Percentiles rank a stretch among this genome's conserved stretches.
These are phyloP conservation scores for Ascochyta viciae-villosae DNA, from an alignment of 2,329 filamentous ascomycete species.

Conservation along the genomic window DNA sequence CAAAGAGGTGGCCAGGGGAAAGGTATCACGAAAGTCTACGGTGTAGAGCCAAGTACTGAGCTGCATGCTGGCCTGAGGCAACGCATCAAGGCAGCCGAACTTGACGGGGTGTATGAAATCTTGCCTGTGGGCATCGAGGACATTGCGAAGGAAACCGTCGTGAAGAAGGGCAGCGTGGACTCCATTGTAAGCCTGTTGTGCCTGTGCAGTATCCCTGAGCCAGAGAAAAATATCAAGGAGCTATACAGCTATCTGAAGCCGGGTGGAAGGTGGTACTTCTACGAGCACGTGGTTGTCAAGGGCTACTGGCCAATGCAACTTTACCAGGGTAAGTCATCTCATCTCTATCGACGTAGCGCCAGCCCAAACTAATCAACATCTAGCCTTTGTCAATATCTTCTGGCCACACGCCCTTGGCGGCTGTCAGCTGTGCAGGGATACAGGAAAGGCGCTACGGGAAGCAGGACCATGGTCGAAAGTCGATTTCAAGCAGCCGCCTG, in stretches of 20 bases:
- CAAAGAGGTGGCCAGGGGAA: slow-evolving; percentile 1
- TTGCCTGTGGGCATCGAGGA: slow-evolving; percentile 22
- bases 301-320: slow-evolving; percentile 19
- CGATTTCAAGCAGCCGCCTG: slow-evolving; percentile 22
- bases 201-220: slow-evolving; percentile 27
- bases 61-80: slow-evolving; percentile 13
- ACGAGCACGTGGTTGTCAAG: slow-evolving; percentile 23
- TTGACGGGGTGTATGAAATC: slow-evolving; percentile 23
- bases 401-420: slow-evolving; percentile 25
- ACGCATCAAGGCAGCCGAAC: slow-evolving; percentile 12
- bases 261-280: slow-evolving; percentile 27
- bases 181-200: slow-evolving; percentile 26
- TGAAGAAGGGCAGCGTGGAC: slow-evolving; percentile 26
- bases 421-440: slow-evolving; percentile 27
- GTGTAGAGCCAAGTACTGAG: slow-evolving; percentile 23
- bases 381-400: slow-evolving; percentile 21
- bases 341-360: background rate
- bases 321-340: slow-evolving; percentile 23
- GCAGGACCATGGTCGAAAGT: slow-evolving; percentile 25
- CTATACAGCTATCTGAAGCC: slow-evolving; percentile 24
- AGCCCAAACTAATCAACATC: too few species aligned
- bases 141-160: slow-evolving; percentile 12
- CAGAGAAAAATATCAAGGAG: slow-evolving; percentile 25
- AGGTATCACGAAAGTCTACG: slow-evolving; percentile 21
- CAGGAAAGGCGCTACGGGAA: slow-evolving; percentile 14